Percentiles rank a stretch among this genome's conserved stretches.
Conservation (phyloP, 1,139 yeast species). For the Sugiyamaella neomexicana region DNA sequence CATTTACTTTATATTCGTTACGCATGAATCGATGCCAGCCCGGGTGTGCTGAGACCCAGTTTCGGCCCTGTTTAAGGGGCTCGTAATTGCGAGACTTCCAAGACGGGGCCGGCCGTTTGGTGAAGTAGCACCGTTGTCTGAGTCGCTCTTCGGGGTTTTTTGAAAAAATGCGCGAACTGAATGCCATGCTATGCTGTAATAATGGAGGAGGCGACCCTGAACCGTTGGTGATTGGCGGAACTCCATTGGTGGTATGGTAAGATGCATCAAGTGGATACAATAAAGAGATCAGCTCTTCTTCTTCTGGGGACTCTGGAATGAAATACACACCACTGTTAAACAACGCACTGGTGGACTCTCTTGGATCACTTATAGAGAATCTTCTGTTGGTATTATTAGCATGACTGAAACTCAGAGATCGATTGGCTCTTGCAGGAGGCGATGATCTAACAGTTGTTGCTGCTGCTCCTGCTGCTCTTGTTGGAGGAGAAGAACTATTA, state of each 20-base stretch:
- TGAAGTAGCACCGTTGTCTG: conserved; percentile 28
- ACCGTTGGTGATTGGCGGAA: neutral
- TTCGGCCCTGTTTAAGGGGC: conserved; percentile 14
- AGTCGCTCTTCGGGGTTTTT: conserved; percentile 30
- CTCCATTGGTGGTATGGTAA: neutral
- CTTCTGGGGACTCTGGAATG: conserved; percentile 19
- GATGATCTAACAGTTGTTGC: neutral
- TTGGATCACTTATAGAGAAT: conserved; percentile 12
- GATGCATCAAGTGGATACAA: conserved; percentile 9
- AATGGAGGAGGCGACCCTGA: conserved; percentile 13
- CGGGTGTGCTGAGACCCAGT: conserved; percentile 26
- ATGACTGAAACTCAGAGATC: conserved; percentile 16
- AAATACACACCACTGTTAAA: conserved; percentile 17
- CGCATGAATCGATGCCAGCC: conserved; percentile 35
- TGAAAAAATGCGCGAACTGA: conserved; percentile 16
- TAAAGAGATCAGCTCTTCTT: conserved; percentile 7
- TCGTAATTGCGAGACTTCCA: conserved; percentile 25
- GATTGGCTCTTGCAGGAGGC: conserved; percentile 2
- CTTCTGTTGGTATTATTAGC: conserved; percentile 8
- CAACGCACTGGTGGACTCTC: conserved; percentile 7
- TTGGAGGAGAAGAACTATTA: neutral
- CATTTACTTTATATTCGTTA: conserved; percentile 29
- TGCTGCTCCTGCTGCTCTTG: neutral
- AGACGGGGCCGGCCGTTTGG: conserved; percentile 33
- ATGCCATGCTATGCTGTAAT: conserved; percentile 14